phyloP scores from a whole-genome alignment of 352 stramenopile species.

The Halophytophthora batemanensis region DNA sequence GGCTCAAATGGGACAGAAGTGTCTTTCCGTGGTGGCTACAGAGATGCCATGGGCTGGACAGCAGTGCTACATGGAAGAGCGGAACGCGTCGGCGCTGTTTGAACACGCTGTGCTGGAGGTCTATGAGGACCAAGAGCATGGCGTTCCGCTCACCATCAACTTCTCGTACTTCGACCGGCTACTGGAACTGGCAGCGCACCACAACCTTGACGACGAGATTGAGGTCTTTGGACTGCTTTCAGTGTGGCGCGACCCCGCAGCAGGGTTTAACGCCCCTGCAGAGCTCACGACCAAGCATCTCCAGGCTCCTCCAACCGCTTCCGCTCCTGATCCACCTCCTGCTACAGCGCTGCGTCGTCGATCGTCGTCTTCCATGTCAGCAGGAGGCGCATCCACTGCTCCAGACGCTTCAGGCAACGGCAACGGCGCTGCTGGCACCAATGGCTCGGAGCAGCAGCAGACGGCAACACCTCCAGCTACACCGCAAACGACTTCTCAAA shows the following conservation, averaged over 20 bases:
- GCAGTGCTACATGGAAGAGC: constrained; percentile 70
- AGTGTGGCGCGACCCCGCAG: constrained; percentile 54
- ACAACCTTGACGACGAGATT: constrained; percentile 64
- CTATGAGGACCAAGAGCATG: constrained; percentile 41
- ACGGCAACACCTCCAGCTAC: constrained; percentile 6
- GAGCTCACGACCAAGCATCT: constrained; percentile 30
- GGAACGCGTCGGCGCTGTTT: constrained; percentile 65
- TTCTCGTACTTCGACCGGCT: constrained; percentile 74
- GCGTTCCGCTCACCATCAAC: constrained; percentile 42
- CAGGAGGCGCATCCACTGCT: constrained; percentile 15
- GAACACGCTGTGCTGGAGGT: constrained; percentile 67
- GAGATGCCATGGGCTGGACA: constrained; percentile 79
- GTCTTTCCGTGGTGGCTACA: constrained; percentile 63
- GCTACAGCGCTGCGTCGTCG: constrained; percentile 16
- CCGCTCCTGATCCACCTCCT: constrained; percentile 18
- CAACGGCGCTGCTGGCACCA: constrained; percentile 4
- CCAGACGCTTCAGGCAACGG: constrained; percentile 5
- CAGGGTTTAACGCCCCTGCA: constrained; percentile 59
- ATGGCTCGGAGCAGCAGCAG: constrained; percentile 15
- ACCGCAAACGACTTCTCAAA: constrained; percentile 11
- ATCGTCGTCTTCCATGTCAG: constrained; percentile 18
- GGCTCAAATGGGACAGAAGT: constrained; percentile 68
- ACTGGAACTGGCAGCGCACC: constrained; percentile 37
- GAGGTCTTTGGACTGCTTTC: constrained; percentile 74
- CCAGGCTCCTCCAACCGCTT: constrained; percentile 18